Conservation (phyloP, 2,329 filamentous ascomycete genomes). For the Fusarium sp. region DNA sequence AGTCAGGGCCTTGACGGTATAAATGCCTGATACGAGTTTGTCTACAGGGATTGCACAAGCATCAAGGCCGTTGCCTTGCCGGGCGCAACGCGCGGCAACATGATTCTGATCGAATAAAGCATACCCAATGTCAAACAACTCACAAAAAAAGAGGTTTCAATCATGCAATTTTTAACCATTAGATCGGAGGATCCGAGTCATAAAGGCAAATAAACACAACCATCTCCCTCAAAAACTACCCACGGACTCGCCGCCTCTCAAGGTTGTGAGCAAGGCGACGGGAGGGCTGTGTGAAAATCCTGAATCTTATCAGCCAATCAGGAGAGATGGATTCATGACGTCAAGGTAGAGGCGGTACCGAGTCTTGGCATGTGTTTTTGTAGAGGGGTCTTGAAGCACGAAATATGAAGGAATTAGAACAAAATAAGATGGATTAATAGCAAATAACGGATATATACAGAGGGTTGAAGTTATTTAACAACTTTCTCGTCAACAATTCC, state of each 20-base stretch:
- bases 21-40: conserved; percentile 31
- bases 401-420: neutral
- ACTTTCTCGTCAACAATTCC: neutral
- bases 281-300: conserved; percentile 34
- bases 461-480: neutral
- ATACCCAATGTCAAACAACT: neutral
- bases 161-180: neutral
- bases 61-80: conserved; percentile 4
- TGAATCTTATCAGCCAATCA: conserved; percentile 38
- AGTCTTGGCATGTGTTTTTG: conserved; percentile 1
- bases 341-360: conserved; percentile 25
- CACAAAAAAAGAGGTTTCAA: conserved; percentile 18
- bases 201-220: neutral
- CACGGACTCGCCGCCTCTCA: conserved; percentile 34
- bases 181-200: conserved; percentile 15
- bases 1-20: conserved; percentile 1
- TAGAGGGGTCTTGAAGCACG: neutral
- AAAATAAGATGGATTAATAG: neutral
- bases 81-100: conserved; percentile 32
- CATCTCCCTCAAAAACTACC: conserved; percentile 6
- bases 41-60: conserved; percentile 27
- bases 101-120: conserved; percentile 2
- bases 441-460: neutral
- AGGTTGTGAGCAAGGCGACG: conserved; percentile 20
- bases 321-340: conserved; percentile 37